Conservation (phyloP, 306 rosid species). For the Corylus heterophylla region DNA sequence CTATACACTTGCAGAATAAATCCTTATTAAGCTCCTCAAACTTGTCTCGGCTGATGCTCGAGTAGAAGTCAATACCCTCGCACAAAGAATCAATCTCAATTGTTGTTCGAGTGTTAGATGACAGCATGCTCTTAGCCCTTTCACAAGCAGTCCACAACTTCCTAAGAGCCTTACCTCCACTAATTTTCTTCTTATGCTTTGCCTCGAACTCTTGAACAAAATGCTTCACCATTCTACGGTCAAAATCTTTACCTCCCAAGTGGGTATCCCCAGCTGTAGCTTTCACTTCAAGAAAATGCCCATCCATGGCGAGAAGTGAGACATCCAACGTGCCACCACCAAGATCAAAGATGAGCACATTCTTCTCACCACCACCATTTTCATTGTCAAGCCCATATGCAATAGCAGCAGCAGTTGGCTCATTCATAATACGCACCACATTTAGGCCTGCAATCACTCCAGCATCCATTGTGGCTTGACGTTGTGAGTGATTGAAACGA, state of each 20-base stretch:
- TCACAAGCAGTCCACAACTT: slow-evolving; percentile 40
- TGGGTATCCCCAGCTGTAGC: slow-evolving; percentile 41
- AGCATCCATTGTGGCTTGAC: slow-evolving; percentile 47
- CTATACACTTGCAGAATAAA: slow-evolving; percentile 37
- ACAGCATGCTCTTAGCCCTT: slow-evolving; percentile 45
- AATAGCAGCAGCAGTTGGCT: slow-evolving; percentile 43
- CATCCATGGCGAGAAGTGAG: slow-evolving; percentile 38
- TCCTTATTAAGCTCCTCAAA: slow-evolving; percentile 45
- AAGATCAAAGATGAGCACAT: slow-evolving; percentile 41
- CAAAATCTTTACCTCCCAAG: slow-evolving; percentile 46
- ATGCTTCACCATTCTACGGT: slow-evolving; percentile 36
- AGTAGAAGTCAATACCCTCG: slow-evolving; percentile 36
- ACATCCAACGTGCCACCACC: slow-evolving; percentile 46
- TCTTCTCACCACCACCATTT: slow-evolving; percentile 12
- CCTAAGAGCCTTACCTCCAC: slow-evolving; percentile 30
- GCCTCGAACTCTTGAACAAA: slow-evolving; percentile 38
- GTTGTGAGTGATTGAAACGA: slow-evolving; percentile 35
- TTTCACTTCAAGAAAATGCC: slow-evolving; percentile 38
- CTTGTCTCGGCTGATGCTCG: slow-evolving; percentile 21
- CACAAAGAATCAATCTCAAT: slow-evolving; percentile 39
- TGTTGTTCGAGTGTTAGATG: slow-evolving; percentile 34
- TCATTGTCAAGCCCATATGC: slow-evolving; percentile 48
- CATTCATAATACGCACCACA: slow-evolving; percentile 42
- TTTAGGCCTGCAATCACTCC: slow-evolving; percentile 37
- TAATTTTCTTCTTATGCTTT: slow-evolving; percentile 38